phyloP scores from a whole-genome alignment of 768 basidiomycete genomes.

The Wakefieldia striispora region DNA sequence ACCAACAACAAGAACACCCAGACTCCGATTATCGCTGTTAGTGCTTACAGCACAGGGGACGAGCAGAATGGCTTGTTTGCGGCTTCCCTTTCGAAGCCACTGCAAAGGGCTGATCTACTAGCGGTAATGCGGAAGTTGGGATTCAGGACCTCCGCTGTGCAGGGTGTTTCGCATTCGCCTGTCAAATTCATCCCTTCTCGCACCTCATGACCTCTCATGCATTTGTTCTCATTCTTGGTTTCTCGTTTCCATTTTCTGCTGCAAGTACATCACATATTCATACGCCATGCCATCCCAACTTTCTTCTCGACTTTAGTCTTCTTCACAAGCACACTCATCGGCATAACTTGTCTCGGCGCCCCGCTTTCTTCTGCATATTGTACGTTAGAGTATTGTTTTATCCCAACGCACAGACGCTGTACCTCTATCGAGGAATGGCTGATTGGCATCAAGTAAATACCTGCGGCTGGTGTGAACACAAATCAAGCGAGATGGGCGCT shows the following conservation, averaged over 20 bases:
- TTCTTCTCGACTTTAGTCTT: conserved; percentile 19
- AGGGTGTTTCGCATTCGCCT: conserved; percentile 46
- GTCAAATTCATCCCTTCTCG: conserved; percentile 50
- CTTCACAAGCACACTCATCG: conserved; percentile 29
- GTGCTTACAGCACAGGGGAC: conserved; percentile 79
- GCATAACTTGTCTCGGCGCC: conserved; percentile 22
- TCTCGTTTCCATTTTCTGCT: conserved; percentile 30
- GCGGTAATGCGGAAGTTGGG: conserved; percentile 82
- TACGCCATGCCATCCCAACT: conserved; percentile 32
- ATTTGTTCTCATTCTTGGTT: conserved; percentile 24
- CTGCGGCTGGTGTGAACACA: neutral
- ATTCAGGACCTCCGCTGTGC: conserved; percentile 81
- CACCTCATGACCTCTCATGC: conserved; percentile 23
- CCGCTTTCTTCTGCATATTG: conserved; percentile 37
- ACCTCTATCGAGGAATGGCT: conserved; percentile 5
- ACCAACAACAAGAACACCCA: conserved; percentile 93
- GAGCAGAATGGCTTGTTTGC: conserved; percentile 71
- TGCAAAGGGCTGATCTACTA: conserved; percentile 85
- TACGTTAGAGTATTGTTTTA: conserved; percentile 41
- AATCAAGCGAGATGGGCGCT: conserved; percentile 26
- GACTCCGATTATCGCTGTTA: conserved; percentile 91
- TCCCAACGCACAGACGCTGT: conserved; percentile 14
- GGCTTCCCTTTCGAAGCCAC: conserved; percentile 82
- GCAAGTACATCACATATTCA: conserved; percentile 33
- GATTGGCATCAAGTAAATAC: neutral